phyloP scores from a whole-genome alignment of 2,329 filamentous ascomycete genomes.

The Neopestalotiopsis sp. region DNA sequence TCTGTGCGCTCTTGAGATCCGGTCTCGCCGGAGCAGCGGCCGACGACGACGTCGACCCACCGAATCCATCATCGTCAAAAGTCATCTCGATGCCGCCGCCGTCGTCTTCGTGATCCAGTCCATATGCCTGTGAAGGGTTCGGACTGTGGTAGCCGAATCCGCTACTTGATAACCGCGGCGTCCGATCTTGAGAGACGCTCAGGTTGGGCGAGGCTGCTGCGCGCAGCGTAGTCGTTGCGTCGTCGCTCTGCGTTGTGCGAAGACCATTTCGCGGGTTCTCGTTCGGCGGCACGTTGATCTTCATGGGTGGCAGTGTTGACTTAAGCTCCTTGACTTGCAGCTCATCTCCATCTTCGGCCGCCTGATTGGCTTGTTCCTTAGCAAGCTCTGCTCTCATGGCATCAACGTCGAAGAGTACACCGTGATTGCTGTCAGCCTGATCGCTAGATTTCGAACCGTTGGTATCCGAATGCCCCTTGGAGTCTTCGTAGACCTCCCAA shows the following conservation, averaged over 20 bases:
- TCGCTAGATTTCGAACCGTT: constrained; percentile 44
- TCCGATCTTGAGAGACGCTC: constrained; percentile 29
- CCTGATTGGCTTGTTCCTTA: constrained; percentile 63
- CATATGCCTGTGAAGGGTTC: constrained; percentile 17
- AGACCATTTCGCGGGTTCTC: constrained; percentile 38
- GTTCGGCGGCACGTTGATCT: constrained; percentile 64
- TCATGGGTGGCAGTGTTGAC: constrained; percentile 89
- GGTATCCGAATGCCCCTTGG: constrained; percentile 41
- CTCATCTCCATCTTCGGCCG: constrained; percentile 36
- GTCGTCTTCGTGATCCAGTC: constrained; percentile 42
- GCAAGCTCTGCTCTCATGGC: constrained; percentile 88
- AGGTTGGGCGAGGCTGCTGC: constrained; percentile 28
- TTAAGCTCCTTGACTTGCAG: constrained; percentile 79
- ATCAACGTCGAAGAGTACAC: constrained; percentile 92
- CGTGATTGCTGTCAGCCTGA: constrained; percentile 57
- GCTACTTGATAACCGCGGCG: constrained; percentile 33
- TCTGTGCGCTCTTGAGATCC: constrained; percentile 49
- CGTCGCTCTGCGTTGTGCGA: constrained; percentile 53
- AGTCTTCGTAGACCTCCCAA: constrained; percentile 93
- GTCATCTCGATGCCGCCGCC: constrained; percentile 70
- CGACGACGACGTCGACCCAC: constrained; percentile 38
- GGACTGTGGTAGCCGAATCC: constrained; percentile 22
- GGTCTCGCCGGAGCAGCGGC: constrained; percentile 39
- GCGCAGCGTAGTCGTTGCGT: constrained; percentile 36
- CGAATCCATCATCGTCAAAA: constrained; percentile 66